Conservation (phyloP, 2,329 filamentous ascomycete species). For the Penicillium sp. region DNA sequence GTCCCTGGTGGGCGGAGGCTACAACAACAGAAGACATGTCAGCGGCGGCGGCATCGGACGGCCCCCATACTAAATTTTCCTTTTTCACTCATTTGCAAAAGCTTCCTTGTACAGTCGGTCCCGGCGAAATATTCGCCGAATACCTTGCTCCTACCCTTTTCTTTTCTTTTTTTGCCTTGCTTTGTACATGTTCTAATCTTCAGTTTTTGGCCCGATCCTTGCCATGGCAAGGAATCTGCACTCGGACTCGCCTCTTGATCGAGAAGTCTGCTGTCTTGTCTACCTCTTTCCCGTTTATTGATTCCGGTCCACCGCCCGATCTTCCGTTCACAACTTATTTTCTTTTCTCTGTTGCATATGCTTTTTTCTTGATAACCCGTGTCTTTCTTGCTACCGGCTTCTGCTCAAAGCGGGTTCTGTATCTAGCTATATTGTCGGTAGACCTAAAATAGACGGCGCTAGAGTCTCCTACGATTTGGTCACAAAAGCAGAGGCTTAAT, state of each 20-base stretch:
- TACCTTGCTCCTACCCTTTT: slow-evolving; percentile 2
- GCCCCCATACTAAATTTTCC: slow-evolving; percentile 35
- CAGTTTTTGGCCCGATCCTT: background rate
- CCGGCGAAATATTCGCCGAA: slow-evolving; percentile 4
- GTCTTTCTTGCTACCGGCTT: slow-evolving; percentile 1
- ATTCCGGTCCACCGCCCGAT: slow-evolving; percentile 17
- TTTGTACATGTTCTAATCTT: slow-evolving; percentile 27
- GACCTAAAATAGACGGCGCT: slow-evolving; percentile 26
- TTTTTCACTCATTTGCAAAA: background rate
- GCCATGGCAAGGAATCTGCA: slow-evolving; percentile 1
- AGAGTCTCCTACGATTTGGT: slow-evolving; percentile 3
- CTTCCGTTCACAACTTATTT: slow-evolving; percentile 15
- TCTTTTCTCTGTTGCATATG: slow-evolving; percentile 3
- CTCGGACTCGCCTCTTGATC: slow-evolving; percentile 7
- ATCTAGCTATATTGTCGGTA: slow-evolving; percentile 23
- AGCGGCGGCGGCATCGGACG: slow-evolving; percentile 37
- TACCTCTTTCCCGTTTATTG: slow-evolving; percentile 3
- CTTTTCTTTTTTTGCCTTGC: slow-evolving; percentile 5
- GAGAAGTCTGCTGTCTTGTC: background rate
- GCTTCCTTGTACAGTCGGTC: slow-evolving; percentile 18
- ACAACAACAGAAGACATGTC: slow-evolving; percentile 26
- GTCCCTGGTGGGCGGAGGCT: slow-evolving; percentile 10
- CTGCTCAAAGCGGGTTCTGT: slow-evolving; percentile 14
- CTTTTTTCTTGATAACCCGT: background rate
- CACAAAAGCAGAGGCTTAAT: too few relatives aligned